A percentile compares a stretch with the other conserved stretches of the same genome.
Evolutionary conservation across 75 land plant genomes (phyloP).

Genomic region (Pseudotsuga menziesii): DNA sequence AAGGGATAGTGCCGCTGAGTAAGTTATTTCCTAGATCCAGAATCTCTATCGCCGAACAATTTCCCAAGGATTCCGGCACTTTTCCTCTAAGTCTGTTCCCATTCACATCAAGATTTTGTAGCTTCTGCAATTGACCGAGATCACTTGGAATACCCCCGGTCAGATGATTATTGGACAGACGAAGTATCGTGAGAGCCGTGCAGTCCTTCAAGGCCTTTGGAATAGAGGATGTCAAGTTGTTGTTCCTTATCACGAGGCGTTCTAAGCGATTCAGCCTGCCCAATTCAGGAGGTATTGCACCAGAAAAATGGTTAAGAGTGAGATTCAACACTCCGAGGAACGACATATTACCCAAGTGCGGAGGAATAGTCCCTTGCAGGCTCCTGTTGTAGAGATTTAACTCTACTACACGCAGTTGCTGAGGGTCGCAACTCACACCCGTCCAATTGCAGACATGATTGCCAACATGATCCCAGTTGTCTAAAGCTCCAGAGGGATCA

Average conservation of each 20-base stretch:
- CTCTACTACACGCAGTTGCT: too few species aligned
- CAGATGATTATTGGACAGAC: conserved; percentile 11
- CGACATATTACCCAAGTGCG: background rate
- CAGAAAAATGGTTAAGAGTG: conserved; percentile 14
- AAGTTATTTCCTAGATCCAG: conserved; percentile 16
- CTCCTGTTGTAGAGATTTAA: too few species aligned
- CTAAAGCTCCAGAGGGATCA: background rate
- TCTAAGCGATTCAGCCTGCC: conserved; percentile 33
- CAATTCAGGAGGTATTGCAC: background rate
- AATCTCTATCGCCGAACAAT: conserved; percentile 7
- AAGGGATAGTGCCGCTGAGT: conserved; percentile 16
- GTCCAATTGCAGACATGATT: background rate
- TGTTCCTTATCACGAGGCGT: conserved; percentile 41
- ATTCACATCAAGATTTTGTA: conserved; percentile 10
- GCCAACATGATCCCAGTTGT: background rate
- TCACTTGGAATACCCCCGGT: conserved; percentile 12
- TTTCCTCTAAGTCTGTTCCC: conserved; percentile 13
- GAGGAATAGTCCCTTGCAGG: background rate
- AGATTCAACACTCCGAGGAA: conserved; percentile 13
- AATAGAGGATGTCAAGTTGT: conserved; percentile 42
- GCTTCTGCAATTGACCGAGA: conserved; percentile 8
- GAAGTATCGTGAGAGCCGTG: conserved; percentile 7
- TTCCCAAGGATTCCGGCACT: conserved; percentile 16
- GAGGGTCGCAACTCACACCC: too few species aligned
- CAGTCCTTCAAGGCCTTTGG: conserved; percentile 53